Evolutionary conservation across 2,329 filamentous ascomycete genomes (phyloP), one percentile per base, ranked within the genome.

Genomic region (Geosmithia putterillii): DNA sequence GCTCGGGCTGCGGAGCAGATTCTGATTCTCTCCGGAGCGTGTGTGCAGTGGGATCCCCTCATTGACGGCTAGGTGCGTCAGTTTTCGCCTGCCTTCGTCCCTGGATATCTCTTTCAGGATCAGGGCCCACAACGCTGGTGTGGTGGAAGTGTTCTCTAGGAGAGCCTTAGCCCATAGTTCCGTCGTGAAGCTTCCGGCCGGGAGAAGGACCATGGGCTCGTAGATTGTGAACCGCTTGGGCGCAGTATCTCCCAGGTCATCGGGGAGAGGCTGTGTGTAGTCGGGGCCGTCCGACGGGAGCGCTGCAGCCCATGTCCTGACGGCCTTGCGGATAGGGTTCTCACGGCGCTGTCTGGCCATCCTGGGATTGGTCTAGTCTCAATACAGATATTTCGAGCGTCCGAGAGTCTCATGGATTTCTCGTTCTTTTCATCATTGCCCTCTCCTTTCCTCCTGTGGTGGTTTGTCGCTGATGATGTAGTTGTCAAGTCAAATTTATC

Each of bases 1-100:
- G 37, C 70, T 74, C 0, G 90, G 90, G 41, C 79, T 80, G 38
- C 89, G 77, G 45, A 94, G 70, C 14, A 83, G 64, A 56, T 94
- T 95, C 50, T 81, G 28, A 7, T 58, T 48, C 7, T 48, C 47
- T 3, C 48, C 51, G 3, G 57, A 25, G 23, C 10, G 47, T 17
- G 57, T 54, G 7, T 63, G 63, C 2, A 71, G 57, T 0, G 78
- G 78, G 41, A 82, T 82, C 0, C 75, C 74, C 47, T 76, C 72
- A 51, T 80, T 81, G 38, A 76, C 60, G 8, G 77, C 77, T 2
- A 81, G 62, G 44, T 79, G 73, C 0, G 76, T 80, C 38, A 79
- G 53, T 0, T 42, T 48, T 1, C 59, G 56, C 17, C 63, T 63
- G 10, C 42, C 45, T 7, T 58, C 63, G n/a, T 61, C 57, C 23